Evolutionary conservation across 768 basidiomycete genomes (phyloP).

Genomic region (Mycena rosella): DNA sequence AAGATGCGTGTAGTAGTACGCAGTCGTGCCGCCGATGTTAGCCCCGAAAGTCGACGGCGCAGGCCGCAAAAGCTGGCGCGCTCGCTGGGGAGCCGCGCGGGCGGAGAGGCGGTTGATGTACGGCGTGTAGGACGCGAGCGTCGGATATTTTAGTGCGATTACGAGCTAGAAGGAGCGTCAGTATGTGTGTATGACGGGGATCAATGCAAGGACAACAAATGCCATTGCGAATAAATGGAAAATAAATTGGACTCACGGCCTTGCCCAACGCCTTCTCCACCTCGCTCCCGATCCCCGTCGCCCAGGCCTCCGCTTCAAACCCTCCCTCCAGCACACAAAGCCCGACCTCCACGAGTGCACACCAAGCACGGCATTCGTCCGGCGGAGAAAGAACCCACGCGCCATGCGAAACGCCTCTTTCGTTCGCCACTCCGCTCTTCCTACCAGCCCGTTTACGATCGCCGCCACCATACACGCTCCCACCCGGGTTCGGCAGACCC

Average conservation of each 20-base stretch:
- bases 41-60: neutral
- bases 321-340: conserved; percentile 66
- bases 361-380: conserved; percentile 78
- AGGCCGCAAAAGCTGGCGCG: conserved; percentile 27
- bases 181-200: neutral
- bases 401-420: neutral
- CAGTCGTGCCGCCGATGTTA: conserved; percentile 16
- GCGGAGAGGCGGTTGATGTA: conserved; percentile 74
- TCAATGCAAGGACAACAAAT: no score
- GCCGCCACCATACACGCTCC: conserved; percentile 43
- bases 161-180: conserved; percentile 52
- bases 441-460: neutral
- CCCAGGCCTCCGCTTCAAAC: conserved; percentile 57
- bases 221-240: neutral
- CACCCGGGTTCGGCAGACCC: conserved; percentile 60
- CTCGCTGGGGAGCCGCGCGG: conserved; percentile 44
- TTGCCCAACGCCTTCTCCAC: conserved; percentile 78
- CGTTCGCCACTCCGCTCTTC: no score
- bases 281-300: conserved; percentile 67
- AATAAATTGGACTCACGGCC: conserved; percentile 64
- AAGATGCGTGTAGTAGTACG: conserved; percentile 50
- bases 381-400: conserved; percentile 22
- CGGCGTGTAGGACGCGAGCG: conserved; percentile 70
- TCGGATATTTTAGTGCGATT: conserved; percentile 76
- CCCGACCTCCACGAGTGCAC: conserved; percentile 76